Percentiles rank a stretch among this genome's conserved stretches.
Conservation (phyloP, 1,139 yeast genomes). For the Zygosaccharomyces pseudobailii region DNA sequence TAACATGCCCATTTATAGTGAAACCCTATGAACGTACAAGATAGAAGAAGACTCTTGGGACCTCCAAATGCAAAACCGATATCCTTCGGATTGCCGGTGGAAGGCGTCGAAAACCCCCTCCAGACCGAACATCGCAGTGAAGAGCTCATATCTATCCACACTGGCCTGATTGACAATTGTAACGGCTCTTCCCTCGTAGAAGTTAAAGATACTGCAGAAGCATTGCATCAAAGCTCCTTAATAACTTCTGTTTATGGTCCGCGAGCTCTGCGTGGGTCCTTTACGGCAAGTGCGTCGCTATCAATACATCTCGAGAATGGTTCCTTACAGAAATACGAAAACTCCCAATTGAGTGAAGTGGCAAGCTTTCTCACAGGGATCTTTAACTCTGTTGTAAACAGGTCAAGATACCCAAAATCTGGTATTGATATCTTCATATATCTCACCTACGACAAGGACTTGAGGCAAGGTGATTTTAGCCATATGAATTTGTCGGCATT, state of each 20-base stretch:
- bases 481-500: slow-evolving; percentile 16
- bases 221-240: slow-evolving; percentile 37
- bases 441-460: slow-evolving; percentile 32
- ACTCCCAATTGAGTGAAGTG: slow-evolving; percentile 34
- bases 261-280: slow-evolving; percentile 75
- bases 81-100: slow-evolving; percentile 34
- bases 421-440: slow-evolving; percentile 78
- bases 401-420: slow-evolving; percentile 82
- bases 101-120: slow-evolving; percentile 9
- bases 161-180: slow-evolving; percentile 64
- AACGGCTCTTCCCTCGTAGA: slow-evolving; percentile 84
- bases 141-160: slow-evolving; percentile 40
- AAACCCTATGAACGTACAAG: slow-evolving; percentile 41
- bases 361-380: slow-evolving; percentile 34
- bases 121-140: slow-evolving; percentile 11
- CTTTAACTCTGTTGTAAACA: slow-evolving; percentile 43
- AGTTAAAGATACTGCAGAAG: slow-evolving; percentile 45
- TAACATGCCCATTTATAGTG: not conserved
- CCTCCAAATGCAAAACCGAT: slow-evolving; percentile 57
- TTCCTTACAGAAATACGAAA: slow-evolving; percentile 29
- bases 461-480: slow-evolving; percentile 11
- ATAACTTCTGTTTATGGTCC: slow-evolving; percentile 85
- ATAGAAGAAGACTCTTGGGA: slow-evolving; percentile 69
- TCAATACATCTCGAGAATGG: slow-evolving; percentile 58
- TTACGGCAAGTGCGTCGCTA: slow-evolving; percentile 62